These are phyloP conservation scores for Perilla frutescens DNA, from an alignment of 257 asterid species.

Conservation along the genomic window DNA sequence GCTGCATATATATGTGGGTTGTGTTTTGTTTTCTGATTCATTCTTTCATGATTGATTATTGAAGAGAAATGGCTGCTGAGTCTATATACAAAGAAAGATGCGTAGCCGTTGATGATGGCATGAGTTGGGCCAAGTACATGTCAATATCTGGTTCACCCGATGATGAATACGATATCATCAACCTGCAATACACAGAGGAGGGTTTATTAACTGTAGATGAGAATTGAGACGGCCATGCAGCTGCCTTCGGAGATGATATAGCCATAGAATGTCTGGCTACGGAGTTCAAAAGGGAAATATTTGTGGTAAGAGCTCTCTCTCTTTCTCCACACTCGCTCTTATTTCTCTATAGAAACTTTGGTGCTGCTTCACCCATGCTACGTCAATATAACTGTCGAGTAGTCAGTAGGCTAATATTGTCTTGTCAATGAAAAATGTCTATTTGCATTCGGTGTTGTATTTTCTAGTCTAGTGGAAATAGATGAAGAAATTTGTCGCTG, in stretches of 20 bases:
- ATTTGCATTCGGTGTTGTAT: neutral
- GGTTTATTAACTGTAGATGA: conserved; percentile 87
- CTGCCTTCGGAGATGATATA: conserved; percentile 97
- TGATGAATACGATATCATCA: conserved; percentile 89
- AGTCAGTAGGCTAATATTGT: no score
- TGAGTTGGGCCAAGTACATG: conserved; percentile 97
- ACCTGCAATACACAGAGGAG: conserved; percentile 90
- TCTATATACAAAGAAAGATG: conserved; percentile 93
- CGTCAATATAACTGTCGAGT: no score
- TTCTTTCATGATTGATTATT: conserved; percentile 42
- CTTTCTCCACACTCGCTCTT: neutral
- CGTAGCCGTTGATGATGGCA: conserved; percentile 77
- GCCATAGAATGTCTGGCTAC: conserved; percentile 97
- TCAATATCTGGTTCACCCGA: conserved; percentile 82
- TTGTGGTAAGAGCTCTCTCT: conserved; percentile 67
- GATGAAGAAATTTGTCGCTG: conserved; percentile 21
- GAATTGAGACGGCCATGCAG: conserved; percentile 83
- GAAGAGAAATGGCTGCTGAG: conserved; percentile 92
- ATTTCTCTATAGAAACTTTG: neutral
- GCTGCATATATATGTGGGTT: neutral
- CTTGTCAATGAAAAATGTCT: neutral
- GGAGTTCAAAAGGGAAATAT: conserved; percentile 89
- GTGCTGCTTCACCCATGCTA: neutral
- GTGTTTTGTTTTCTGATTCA: conserved; percentile 34
- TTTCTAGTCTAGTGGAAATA: neutral